Evolutionary conservation across 2,329 filamentous ascomycete genomes (phyloP), one percentile per base, ranked within the genome.

Genomic region (Xylariaceae sp.): DNA sequence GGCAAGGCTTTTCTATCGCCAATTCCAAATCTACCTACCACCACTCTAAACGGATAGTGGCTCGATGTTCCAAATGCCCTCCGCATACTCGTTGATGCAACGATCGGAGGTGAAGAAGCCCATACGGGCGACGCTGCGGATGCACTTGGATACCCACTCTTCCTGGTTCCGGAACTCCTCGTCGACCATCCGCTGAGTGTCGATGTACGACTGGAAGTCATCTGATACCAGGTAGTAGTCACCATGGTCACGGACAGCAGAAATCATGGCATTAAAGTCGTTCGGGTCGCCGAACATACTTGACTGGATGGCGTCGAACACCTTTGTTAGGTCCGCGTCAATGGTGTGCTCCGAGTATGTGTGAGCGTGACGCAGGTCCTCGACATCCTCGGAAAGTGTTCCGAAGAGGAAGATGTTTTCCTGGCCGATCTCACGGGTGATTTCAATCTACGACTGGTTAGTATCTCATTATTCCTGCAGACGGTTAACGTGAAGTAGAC

Each of bases 331-430:
- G 64, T 88, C 83, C 0, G 87, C 76, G 73, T 97, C 92, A 59
- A 97, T 79, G 41, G 82, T 76, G 78, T 95, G 90, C 47, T 85
- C 78, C 64, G 89, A 88, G 76, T 96, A 97, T 65, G 87, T 88
- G 78, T 97, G 93, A 17, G 82, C 80, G 76, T 97, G 92, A 53
- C 94, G 92, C 57, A 99, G 86, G 66, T 97, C 93, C 69, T 97
- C 94, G 47, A 99, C 94, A 68, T 97, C 92, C 75, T 99, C 94
- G 58, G 94, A 87, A 17, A 99, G 84, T 73, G 93, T 96, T 61
- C 94, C 94, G 73, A 99, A 97, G 67, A 99, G 84, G 86, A 99
- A 99, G 73, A 99, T 97, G 77, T 97, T 97, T 73, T 91, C 87
- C 72, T 97, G 92, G 69, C 92, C 90, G 71, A 97, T 90, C 76